Base-by-base conservation (phyloP, 306 rosid genomes). In the Quercus gilva region DNA sequence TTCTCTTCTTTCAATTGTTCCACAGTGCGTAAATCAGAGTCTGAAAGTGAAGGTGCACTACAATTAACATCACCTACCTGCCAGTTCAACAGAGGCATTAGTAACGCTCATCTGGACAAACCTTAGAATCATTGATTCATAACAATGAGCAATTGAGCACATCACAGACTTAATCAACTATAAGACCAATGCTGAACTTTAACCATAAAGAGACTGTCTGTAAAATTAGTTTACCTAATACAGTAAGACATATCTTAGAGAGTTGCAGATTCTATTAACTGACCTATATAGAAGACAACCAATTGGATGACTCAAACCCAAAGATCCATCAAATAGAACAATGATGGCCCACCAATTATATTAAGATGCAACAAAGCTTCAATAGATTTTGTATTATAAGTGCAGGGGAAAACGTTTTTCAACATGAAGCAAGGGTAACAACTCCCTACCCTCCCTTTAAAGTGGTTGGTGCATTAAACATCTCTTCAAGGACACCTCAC, bases 1-100 rank as follows among this genome's bases (percentile, higher is more conserved):
- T 94, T 94, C 83, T 91, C 97, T 57, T 86, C 84, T 82, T 81
- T 92, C 89, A 95, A 83, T 82, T 69, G 80, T 82, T 82, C 86
- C 51, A 84, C 20, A 77, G 67, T 63, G 45, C 23, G 82, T 56
- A 61, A 26, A 73, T 86, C 86, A 51, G 83, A 75, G 45, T 60
- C 83, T 28, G 84, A 71, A 35, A 12, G 69, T 3, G 53, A 68
- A 60, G 26, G 78, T 37, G 69, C 79, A 56, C 29, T 56, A 55
- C 49, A 55, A 75, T 77, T 64, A 73, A 59, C 78, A 73, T 77
- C 81, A 60, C 75, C 81, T 45, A 74, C 91, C 94, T 93, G 94
- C 51, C 79, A 88, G 51, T 76, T 73, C 76, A 86, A 81, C 57
- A 35, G 35, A 71, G 3, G 9, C 52, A 68, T 33, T n/a, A 68